Conservation (phyloP, 1,284 basidiomycete species). For the Pyrrhoderma lamaoense region DNA sequence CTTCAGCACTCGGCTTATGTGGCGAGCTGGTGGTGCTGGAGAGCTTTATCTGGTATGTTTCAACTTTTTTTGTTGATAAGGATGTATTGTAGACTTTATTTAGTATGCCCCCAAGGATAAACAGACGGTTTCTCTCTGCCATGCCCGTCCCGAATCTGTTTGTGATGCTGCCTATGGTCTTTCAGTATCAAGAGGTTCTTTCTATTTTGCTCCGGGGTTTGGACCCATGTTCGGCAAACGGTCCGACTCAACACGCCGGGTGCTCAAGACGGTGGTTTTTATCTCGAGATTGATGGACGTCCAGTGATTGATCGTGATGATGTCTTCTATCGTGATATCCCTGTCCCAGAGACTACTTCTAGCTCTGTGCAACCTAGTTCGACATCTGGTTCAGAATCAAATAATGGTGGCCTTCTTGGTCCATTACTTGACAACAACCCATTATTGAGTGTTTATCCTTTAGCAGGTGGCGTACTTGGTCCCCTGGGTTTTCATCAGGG, state of each 20-base stretch:
- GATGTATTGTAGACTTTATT: constrained; percentile 1
- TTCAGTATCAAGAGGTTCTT: constrained; percentile 69
- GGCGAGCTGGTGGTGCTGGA: constrained; percentile 52
- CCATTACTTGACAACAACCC: constrained; percentile 1
- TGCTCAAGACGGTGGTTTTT: constrained; percentile 42
- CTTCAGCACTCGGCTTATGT: constrained; percentile 73
- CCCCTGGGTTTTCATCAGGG: constrained; percentile 1
- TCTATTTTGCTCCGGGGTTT: constrained; percentile 56
- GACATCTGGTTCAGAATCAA: neutral
- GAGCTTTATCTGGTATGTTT: constrained; percentile 64
- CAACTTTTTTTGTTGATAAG: neutral
- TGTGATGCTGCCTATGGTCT: constrained; percentile 63
- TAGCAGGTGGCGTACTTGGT: neutral
- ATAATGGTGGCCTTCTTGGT: constrained; percentile 7
- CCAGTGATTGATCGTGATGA: constrained; percentile 46
- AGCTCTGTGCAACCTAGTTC: constrained; percentile 6
- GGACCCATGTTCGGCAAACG: constrained; percentile 62
- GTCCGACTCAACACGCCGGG: constrained; percentile 67
- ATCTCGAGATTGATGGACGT: constrained; percentile 22
- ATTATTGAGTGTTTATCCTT: neutral
- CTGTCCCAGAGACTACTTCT: constrained; percentile 19
- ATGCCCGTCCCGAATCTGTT: constrained; percentile 44
- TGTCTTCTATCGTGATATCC: constrained; percentile 50
- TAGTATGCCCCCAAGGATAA: constrained; percentile 37
- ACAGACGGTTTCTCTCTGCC: constrained; percentile 47